Evolutionary conservation across 2,329 filamentous ascomycete genomes (phyloP).

Genomic region (Monosporascus sp.): DNA sequence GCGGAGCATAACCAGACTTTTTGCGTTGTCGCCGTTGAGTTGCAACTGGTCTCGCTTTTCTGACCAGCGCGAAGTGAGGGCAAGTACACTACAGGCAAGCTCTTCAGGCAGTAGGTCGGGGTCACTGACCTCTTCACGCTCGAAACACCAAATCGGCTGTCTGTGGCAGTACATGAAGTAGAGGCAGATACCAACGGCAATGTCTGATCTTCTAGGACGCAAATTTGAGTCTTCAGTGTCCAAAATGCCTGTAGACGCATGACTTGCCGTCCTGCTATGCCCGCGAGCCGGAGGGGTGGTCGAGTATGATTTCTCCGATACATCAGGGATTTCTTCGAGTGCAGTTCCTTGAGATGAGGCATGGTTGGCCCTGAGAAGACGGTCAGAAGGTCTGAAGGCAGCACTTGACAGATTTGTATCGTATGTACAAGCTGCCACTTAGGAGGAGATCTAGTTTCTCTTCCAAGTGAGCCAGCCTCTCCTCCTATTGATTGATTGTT

Average conservation of each 20-base stretch:
- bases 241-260: constrained; percentile 20
- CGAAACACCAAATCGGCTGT: constrained; percentile 42
- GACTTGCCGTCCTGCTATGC: constrained; percentile 15
- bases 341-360: constrained; percentile 21
- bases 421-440: constrained; percentile 33
- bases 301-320: constrained; percentile 32
- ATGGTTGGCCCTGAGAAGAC: constrained; percentile 25
- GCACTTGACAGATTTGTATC: constrained; percentile 6
- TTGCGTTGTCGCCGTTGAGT: constrained; percentile 27
- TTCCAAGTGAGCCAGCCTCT: constrained; percentile 45
- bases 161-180: constrained; percentile 41
- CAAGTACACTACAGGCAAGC: constrained; percentile 36
- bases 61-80: constrained; percentile 35
- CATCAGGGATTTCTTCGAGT: constrained; percentile 25
- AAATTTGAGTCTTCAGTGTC: constrained; percentile 22
- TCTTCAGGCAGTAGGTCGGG: constrained; percentile 32
- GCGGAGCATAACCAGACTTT: constrained; percentile 41
- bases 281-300: constrained; percentile 21
- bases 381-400: constrained; percentile 23
- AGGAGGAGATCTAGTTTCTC: constrained; percentile 48
- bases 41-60: constrained; percentile 6
- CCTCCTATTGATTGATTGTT: constrained; percentile 32
- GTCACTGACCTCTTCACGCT: constrained; percentile 35
- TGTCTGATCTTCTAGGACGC: constrained; percentile 27
- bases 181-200: constrained; percentile 30